Evolutionary conservation across 2,329 filamentous ascomycete species (phyloP).

Genomic region (Trichoderma sp.): DNA sequence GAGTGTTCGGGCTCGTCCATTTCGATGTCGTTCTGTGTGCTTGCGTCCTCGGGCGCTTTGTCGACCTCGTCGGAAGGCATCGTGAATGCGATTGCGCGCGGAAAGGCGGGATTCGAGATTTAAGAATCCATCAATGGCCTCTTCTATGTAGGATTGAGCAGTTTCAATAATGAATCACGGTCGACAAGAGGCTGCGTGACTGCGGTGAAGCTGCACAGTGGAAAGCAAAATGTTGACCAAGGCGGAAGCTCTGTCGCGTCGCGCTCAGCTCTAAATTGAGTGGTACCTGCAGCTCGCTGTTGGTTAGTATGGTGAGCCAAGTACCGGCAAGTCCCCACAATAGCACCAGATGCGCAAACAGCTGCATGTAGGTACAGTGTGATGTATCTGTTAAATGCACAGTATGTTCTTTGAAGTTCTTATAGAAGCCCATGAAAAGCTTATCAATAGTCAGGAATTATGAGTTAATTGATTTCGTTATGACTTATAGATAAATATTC

Average conservation of each 20-base stretch:
- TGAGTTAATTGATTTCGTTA: too few species aligned
- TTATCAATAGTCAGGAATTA: too few species aligned
- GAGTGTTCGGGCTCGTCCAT: constrained; percentile 36
- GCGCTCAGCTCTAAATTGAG: neutral
- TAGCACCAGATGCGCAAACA: neutral
- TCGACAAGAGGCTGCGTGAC: neutral
- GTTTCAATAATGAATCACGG: neutral
- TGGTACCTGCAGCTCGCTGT: neutral
- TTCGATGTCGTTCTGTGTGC: constrained; percentile 37
- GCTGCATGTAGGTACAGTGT: neutral
- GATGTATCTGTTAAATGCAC: neutral
- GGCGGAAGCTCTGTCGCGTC: neutral
- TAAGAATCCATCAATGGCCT: neutral
- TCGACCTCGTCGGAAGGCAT: constrained; percentile 34
- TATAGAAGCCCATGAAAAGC: too few species aligned
- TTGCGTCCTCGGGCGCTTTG: constrained; percentile 23
- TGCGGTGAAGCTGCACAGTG: neutral
- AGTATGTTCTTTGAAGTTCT: too few species aligned
- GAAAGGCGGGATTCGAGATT: neutral
- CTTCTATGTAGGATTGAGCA: neutral
- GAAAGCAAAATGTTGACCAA: neutral
- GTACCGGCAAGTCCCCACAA: neutral
- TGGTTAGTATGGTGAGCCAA: neutral
- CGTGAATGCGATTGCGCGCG: neutral
- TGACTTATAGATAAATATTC: too few species aligned